phyloP scores from a whole-genome alignment of 106 monocot genomes.

The Xerophyta viscosa region DNA sequence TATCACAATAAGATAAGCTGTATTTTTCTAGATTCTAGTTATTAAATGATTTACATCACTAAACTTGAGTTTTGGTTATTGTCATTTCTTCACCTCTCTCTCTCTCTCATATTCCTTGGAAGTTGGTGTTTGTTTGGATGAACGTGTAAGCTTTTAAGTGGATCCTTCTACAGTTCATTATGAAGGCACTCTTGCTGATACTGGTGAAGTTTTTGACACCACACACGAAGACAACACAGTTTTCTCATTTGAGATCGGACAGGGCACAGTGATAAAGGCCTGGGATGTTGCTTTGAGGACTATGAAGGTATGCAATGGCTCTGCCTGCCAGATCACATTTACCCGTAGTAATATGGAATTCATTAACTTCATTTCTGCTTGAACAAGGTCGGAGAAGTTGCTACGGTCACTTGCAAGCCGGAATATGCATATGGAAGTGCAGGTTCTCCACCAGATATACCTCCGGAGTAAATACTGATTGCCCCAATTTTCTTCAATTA shows the following conservation, averaged over 20 bases:
- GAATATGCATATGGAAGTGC: constrained; percentile 97
- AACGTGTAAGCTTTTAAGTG: neutral
- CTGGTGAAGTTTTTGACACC: constrained; percentile 90
- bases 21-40: too few species aligned
- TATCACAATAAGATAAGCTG: too few species aligned
- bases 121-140: neutral
- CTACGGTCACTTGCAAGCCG: constrained; percentile 88
- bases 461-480: constrained; percentile 53
- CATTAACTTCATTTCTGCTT: neutral
- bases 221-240: constrained; percentile 87
- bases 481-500: too few species aligned
- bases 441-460: constrained; percentile 92
- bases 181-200: constrained; percentile 86
- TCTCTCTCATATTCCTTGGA: neutral
- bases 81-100: constrained; percentile 1
- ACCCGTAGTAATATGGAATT: too few species aligned
- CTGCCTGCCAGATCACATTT: neutral
- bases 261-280: constrained; percentile 77
- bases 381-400: constrained; percentile 81
- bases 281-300: constrained; percentile 95
- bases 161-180: constrained; percentile 65
- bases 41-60: neutral
- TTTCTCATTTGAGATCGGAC: constrained; percentile 89
- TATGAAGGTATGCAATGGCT: constrained; percentile 63
- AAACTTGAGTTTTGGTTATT: neutral